Conservation (phyloP, 2,329 filamentous ascomycete genomes). For the Bretziella fagacearum region DNA sequence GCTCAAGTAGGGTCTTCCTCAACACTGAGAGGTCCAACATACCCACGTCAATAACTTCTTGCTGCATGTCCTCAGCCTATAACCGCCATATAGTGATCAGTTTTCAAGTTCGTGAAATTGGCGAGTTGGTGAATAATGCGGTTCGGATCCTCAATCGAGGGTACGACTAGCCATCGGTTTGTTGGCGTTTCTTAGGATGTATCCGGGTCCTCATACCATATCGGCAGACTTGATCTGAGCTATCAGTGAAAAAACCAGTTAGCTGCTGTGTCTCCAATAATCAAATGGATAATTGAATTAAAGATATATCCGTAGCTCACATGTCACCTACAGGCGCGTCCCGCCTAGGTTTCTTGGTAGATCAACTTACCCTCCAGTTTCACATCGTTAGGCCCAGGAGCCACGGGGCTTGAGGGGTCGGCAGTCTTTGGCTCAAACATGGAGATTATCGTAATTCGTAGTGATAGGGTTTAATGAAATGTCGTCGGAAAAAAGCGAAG, state of each 20-base stretch:
- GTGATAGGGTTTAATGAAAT: neutral
- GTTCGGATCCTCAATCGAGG: no score
- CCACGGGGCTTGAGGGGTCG: constrained; percentile 11
- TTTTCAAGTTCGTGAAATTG: neutral
- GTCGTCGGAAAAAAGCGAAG: neutral
- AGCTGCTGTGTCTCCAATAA: no score
- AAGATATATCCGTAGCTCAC: no score
- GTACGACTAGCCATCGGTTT: neutral
- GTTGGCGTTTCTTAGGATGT: no score
- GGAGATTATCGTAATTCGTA: neutral
- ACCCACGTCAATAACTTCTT: constrained; percentile 92
- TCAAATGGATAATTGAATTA: no score
- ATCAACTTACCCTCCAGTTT: constrained; percentile 14
- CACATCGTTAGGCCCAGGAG: constrained; percentile 11
- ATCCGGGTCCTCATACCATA: constrained; percentile 80
- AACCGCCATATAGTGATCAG: neutral
- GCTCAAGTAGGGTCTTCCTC: no score
- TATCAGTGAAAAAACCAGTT: no score
- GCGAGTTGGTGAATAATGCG: no score
- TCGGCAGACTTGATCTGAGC: constrained; percentile 96
- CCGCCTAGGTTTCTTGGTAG: no score
- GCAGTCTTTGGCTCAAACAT: constrained; percentile 12
- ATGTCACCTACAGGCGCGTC: no score
- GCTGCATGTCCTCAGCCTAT: constrained; percentile 93
- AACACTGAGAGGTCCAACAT: no score